A percentile compares a stretch with the other conserved stretches of the same genome.
These are phyloP conservation scores for Cyberlindnera meyerae DNA, from an alignment of 805 yeast genomes.

Conservation along the genomic window DNA sequence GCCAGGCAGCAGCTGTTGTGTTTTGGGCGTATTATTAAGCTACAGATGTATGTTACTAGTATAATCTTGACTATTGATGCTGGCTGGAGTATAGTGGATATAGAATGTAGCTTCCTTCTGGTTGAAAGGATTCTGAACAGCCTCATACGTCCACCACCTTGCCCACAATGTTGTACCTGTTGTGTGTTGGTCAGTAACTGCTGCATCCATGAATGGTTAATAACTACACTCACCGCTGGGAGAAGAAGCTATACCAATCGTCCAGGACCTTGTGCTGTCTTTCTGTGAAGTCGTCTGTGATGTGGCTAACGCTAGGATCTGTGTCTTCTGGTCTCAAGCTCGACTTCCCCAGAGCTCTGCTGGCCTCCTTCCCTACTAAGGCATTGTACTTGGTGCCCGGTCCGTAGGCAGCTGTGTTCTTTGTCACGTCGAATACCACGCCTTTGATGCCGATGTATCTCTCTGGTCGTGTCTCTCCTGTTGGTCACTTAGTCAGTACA, in stretches of 20 bases:
- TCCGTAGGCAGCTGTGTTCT: constrained; percentile 65
- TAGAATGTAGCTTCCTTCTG: too few species aligned
- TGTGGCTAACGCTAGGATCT: constrained; percentile 39
- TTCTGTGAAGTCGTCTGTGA: constrained; percentile 47
- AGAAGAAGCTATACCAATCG: constrained; percentile 69
- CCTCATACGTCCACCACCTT: constrained; percentile 4
- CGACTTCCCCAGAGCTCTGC: constrained; percentile 70
- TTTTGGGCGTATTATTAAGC: too few species aligned
- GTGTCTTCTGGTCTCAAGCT: constrained; percentile 52
- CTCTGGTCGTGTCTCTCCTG: constrained; percentile 37
- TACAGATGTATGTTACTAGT: too few species aligned
- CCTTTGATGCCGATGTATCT: constrained; percentile 77
- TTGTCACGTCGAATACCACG: constrained; percentile 70
- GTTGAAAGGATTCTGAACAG: too few species aligned
- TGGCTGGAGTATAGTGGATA: background rate
- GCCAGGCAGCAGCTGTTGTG: too few species aligned
- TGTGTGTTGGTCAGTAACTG: constrained; percentile 3
- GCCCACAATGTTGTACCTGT: constrained; percentile 18
- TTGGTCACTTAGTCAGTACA: too few species aligned
- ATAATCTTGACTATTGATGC: background rate
- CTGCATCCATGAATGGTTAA: background rate
- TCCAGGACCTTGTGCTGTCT: constrained; percentile 57
- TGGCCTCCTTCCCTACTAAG: constrained; percentile 73
- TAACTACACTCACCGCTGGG: constrained; percentile 39
- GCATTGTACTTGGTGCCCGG: constrained; percentile 69